Percentiles rank a stretch among this genome's conserved stretches.
phyloP scores from a whole-genome alignment of 768 basidiomycete genomes.

The Auricularia heimuer region DNA sequence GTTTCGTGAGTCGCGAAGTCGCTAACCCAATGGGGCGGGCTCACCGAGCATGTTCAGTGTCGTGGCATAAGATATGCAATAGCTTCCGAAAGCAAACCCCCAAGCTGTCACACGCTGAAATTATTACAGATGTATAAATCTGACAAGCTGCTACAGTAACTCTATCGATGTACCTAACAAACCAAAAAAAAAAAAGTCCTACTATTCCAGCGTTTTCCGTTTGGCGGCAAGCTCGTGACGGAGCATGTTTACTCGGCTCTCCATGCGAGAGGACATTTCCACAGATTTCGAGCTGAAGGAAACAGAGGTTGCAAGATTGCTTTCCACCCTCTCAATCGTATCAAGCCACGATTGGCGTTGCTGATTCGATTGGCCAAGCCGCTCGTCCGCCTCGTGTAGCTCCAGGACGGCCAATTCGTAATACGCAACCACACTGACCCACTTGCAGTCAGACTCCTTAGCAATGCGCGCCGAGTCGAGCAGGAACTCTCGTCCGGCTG shows the following conservation, averaged over 20 bases:
- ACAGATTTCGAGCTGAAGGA: conserved; percentile 37
- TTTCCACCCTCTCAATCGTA: conserved; percentile 23
- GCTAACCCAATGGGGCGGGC: background rate
- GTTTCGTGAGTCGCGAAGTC: background rate
- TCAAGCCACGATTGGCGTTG: background rate
- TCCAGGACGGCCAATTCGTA: conserved; percentile 68
- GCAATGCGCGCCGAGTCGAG: conserved; percentile 38
- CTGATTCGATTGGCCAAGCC: background rate
- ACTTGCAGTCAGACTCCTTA: conserved; percentile 42
- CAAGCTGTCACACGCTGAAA: background rate
- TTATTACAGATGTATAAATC: background rate
- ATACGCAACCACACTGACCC: conserved; percentile 56
- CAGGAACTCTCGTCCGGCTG: conserved; percentile 38
- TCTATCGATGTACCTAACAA: background rate
- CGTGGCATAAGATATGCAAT: background rate
- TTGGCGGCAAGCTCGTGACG: conserved; percentile 60
- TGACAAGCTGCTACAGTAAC: background rate
- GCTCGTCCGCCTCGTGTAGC: conserved; percentile 41
- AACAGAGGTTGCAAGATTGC: conserved; percentile 44
- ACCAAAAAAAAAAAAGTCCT: background rate
- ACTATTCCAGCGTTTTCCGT: conserved; percentile 32
- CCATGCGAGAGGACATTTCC: conserved; percentile 59
- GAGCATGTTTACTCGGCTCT: conserved; percentile 59
- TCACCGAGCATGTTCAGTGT: background rate
- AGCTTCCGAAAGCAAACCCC: background rate